These are phyloP conservation scores for Candida endomychidarum DNA, from an alignment of 805 yeast genomes.

Conservation along the genomic window DNA sequence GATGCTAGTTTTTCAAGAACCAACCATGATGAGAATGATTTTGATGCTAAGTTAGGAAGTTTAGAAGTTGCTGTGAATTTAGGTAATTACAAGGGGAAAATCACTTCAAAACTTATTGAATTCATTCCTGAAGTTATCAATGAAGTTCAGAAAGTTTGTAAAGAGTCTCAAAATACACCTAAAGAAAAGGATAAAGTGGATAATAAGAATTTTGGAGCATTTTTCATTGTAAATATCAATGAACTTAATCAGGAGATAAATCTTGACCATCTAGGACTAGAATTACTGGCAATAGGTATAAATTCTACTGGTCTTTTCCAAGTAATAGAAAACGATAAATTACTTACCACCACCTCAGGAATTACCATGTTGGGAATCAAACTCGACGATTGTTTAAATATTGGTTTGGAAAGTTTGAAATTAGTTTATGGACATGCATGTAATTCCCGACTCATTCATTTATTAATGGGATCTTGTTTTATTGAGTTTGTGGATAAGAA, in stretches of 20 bases:
- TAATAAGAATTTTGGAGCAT: constrained; percentile 9
- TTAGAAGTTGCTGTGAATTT: constrained; percentile 13
- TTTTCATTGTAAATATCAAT: constrained; percentile 12
- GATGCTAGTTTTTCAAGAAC: constrained; percentile 13
- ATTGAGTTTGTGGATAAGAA: constrained; percentile 7
- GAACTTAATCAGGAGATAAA: constrained; percentile 8
- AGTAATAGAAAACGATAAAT: constrained; percentile 4
- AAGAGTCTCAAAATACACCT: too few relatives aligned
- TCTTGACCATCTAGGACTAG: constrained; percentile 1
- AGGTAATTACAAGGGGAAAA: constrained; percentile 9
- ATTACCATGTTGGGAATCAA: constrained; percentile 5
- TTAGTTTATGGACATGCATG: constrained; percentile 9
- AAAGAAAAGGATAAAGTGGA: neutral
- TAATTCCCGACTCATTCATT: constrained; percentile 4
- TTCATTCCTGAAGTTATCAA: constrained; percentile 9
- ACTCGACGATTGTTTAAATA: neutral
- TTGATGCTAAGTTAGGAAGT: constrained; percentile 15
- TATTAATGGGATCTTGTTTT: constrained; percentile 9
- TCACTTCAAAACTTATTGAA: constrained; percentile 7
- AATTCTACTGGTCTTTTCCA: constrained; percentile 7
- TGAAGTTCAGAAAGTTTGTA: constrained; percentile 1
- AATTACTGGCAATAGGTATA: constrained; percentile 5
- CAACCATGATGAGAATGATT: constrained; percentile 8
- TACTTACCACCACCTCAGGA: constrained; percentile 1
- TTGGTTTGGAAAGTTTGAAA: constrained; percentile 9